Evolutionary conservation across 306 rosid species (phyloP).

Genomic region (Gastrolobium bilobum): DNA sequence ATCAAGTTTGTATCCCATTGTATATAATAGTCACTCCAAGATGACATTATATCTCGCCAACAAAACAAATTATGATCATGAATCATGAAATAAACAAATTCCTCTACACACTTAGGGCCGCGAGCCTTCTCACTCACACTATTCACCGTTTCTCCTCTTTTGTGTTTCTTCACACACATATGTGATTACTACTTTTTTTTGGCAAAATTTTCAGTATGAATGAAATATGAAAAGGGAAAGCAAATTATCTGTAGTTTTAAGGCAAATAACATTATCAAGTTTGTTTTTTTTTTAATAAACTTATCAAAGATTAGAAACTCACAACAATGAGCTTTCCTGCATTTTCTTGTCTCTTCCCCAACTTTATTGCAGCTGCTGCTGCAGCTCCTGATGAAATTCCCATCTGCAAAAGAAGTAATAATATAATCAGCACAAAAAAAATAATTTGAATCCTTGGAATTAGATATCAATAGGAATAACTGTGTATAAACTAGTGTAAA

Average conservation of each 20-base stretch:
- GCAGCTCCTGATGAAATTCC: slow-evolving; percentile 87
- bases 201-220: not conserved
- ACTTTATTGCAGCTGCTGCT: slow-evolving; percentile 64
- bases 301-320: slow-evolving; percentile 39
- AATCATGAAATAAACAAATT: not conserved
- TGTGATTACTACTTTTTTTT: not conserved
- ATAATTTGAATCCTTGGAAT: not conserved
- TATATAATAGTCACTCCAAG: not conserved
- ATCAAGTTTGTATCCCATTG: not conserved
- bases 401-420: slow-evolving; percentile 53
- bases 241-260: not conserved
- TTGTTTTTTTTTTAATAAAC: not conserved
- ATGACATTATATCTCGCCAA: not conserved
- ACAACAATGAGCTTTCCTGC: slow-evolving; percentile 75
- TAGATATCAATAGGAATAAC: not conserved
- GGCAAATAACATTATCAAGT: not conserved
- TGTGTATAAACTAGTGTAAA: not conserved
- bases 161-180: not conserved
- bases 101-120: not conserved
- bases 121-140: not conserved
- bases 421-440: not conserved
- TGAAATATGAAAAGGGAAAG: not conserved
- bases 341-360: slow-evolving; percentile 72
- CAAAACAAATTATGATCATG: not conserved
- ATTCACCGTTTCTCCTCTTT: not conserved